These are phyloP conservation scores for Alternaria postmessia DNA, from an alignment of 2,329 filamentous ascomycete species.

Conservation along the genomic window DNA sequence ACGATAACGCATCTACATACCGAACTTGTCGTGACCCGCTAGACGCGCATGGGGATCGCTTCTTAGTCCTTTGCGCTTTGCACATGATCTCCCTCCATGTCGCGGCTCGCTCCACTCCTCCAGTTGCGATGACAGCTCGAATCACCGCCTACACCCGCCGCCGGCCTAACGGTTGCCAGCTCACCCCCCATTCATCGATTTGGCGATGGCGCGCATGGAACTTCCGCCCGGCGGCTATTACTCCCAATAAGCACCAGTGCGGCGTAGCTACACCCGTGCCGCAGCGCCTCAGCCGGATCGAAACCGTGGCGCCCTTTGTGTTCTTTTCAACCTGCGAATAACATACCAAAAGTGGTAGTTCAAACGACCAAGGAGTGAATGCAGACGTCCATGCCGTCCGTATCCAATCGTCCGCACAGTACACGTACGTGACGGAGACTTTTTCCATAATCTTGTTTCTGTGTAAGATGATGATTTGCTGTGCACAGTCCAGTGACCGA, in stretches of 20 bases:
- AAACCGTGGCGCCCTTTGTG: conserved; percentile 1
- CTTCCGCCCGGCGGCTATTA: conserved; percentile 25
- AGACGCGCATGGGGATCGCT: no score
- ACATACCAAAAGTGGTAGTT: conserved; percentile 2
- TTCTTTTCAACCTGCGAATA: conserved; percentile 6
- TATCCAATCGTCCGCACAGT: background rate
- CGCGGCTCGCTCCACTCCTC: background rate
- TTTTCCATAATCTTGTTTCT: background rate
- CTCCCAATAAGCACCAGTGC: conserved; percentile 21
- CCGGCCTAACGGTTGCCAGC: background rate
- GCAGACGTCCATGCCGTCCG: background rate
- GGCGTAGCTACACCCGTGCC: conserved; percentile 16
- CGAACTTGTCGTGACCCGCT: background rate
- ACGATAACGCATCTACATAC: conserved; percentile 2
- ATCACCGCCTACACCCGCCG: background rate
- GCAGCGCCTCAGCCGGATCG: conserved; percentile 24
- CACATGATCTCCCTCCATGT: conserved; percentile 1
- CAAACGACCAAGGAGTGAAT: background rate
- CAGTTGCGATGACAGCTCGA: conserved; percentile 4
- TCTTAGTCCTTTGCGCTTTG: background rate
- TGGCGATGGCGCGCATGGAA: conserved; percentile 8
- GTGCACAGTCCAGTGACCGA: conserved; percentile 10
- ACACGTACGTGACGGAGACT: background rate
- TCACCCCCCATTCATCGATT: conserved; percentile 6
- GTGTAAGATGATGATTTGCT: background rate